Percentiles rank a stretch among this genome's conserved stretches.
Evolutionary conservation across 768 basidiomycete species (phyloP).

Genomic region (Ramaria sp.): DNA sequence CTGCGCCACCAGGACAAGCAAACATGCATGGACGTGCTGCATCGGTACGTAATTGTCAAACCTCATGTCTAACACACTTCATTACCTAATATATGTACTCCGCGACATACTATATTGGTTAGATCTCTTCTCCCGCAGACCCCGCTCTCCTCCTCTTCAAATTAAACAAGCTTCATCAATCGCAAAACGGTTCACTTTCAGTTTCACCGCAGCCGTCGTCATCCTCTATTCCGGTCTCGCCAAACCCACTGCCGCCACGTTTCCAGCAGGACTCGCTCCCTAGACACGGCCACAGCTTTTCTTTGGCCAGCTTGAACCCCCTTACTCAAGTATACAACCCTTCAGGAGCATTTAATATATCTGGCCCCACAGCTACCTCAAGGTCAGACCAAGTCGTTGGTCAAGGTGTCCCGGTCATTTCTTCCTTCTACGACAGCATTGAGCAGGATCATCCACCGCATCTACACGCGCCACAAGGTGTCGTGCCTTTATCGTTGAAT

Average conservation of each 20-base stretch:
- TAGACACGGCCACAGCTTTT: conserved; percentile 66
- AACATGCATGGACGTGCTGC: conserved; percentile 69
- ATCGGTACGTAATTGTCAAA: conserved; percentile 45
- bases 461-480: conserved; percentile 16
- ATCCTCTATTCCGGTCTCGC: conserved; percentile 37
- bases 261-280: conserved; percentile 13
- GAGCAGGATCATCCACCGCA: conserved; percentile 14
- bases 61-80: conserved; percentile 9
- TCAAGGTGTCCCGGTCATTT: neutral
- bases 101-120: conserved; percentile 10
- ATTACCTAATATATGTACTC: neutral
- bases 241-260: conserved; percentile 24
- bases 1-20: conserved; percentile 38
- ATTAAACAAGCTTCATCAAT: conserved; percentile 73
- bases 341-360: conserved; percentile 47
- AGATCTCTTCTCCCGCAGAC: conserved; percentile 90
- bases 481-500: conserved; percentile 14
- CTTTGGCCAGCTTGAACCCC: conserved; percentile 38
- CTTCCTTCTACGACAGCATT: neutral
- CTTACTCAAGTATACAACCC: conserved; percentile 26
- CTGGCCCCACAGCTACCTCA: conserved; percentile 45
- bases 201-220: conserved; percentile 50
- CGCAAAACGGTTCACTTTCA: conserved; percentile 44
- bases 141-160: conserved; percentile 74
- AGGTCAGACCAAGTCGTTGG: conserved; percentile 29